phyloP scores from a whole-genome alignment of 75 land plant species.

The Isoetes taiwanensis region DNA sequence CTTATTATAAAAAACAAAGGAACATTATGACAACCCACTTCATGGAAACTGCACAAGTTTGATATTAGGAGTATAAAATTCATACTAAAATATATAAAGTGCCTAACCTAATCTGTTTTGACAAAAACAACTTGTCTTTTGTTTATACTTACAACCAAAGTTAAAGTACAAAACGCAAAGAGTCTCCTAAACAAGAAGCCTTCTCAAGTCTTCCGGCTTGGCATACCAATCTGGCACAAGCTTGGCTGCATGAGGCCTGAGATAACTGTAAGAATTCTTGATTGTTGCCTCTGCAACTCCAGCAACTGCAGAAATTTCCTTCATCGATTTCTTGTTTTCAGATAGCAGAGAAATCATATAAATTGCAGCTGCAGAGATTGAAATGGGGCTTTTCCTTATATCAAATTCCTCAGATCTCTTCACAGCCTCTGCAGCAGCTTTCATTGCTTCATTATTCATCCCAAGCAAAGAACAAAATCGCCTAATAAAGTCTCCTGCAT shows the following conservation, averaged over 20 bases:
- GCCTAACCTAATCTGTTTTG: no score
- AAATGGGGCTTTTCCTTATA: constrained; percentile 39
- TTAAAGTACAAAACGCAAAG: no score
- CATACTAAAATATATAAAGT: no score
- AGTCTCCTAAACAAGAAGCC: no score
- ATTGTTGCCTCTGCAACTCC: constrained; percentile 87
- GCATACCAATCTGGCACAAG: constrained; percentile 62
- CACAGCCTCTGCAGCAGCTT: constrained; percentile 89
- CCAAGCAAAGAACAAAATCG: constrained; percentile 88
- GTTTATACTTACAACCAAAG: no score
- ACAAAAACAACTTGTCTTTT: no score
- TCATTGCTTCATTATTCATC: constrained; percentile 71
- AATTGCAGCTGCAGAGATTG: background rate
- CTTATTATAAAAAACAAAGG: no score
- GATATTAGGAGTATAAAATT: no score
- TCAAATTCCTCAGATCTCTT: constrained; percentile 80
- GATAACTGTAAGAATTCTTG: constrained; percentile 56
- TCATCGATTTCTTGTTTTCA: background rate
- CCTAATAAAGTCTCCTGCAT: constrained; percentile 92
- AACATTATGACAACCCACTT: no score
- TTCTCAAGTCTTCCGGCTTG: constrained; percentile 51
- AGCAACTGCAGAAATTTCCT: constrained; percentile 39
- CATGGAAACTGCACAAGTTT: no score
- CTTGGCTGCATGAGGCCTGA: constrained; percentile 49
- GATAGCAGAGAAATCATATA: background rate